phyloP scores from a whole-genome alignment of 1,284 basidiomycete species.

The Boletus hoseneyae region DNA sequence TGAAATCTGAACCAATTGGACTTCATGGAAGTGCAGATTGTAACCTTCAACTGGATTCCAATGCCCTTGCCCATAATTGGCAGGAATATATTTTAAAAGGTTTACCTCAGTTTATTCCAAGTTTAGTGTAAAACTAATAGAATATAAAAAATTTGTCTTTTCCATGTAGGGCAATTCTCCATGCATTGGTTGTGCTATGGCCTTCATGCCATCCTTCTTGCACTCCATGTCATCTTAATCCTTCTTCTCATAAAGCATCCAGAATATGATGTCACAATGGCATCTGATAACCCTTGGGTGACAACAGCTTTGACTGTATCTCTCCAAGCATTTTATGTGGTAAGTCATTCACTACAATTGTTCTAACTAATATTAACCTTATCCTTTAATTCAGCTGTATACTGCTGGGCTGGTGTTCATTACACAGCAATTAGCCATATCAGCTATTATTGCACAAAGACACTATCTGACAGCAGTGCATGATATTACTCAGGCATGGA shows the following conservation, averaged over 20 bases:
- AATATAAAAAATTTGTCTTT: too few species aligned
- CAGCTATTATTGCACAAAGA: not conserved
- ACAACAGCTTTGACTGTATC: not conserved
- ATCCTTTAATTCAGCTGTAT: slow-evolving; percentile 3
- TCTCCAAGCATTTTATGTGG: slow-evolving; percentile 8
- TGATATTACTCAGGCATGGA: slow-evolving; percentile 12
- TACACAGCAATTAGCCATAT: slow-evolving; percentile 8
- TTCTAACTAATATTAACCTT: not conserved
- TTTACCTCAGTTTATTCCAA: too few species aligned
- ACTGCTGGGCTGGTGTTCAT: slow-evolving; percentile 9
- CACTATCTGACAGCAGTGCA: slow-evolving; percentile 8
- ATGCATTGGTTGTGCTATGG: slow-evolving; percentile 1
- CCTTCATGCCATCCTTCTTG: slow-evolving; percentile 3
- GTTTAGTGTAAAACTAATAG: too few species aligned
- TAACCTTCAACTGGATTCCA: not conserved
- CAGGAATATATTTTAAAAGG: too few species aligned
- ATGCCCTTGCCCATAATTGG: not conserved
- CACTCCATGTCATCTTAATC: slow-evolving; percentile 1
- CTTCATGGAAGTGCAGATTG: too few species aligned
- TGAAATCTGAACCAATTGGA: too few species aligned
- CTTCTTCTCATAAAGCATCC: slow-evolving; percentile 1
- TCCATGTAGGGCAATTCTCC: too few species aligned
- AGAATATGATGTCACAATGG: slow-evolving; percentile 1
- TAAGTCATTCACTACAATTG: not conserved
- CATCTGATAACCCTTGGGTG: not conserved